phyloP scores from a whole-genome alignment of 1,284 basidiomycete genomes.

The Puccinia coronata region DNA sequence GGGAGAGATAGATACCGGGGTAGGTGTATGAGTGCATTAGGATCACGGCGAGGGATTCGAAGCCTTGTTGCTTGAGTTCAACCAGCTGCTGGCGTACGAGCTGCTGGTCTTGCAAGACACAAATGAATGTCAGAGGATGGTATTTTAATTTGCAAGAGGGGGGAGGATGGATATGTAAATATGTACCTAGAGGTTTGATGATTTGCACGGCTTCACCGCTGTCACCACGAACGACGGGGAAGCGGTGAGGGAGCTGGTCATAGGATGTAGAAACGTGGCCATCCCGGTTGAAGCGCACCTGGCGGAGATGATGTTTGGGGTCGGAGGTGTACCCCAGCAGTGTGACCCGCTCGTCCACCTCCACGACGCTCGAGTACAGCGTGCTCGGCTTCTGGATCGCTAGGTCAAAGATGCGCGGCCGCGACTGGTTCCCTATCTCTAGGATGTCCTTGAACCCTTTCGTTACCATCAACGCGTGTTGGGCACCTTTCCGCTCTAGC shows the following conservation, averaged over 20 bases:
- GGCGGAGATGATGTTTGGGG: slow-evolving; percentile 73
- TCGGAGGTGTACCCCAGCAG: slow-evolving; percentile 90
- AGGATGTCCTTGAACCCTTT: slow-evolving; percentile 84
- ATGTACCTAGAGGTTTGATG: slow-evolving; percentile 70
- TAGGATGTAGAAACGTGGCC: slow-evolving; percentile 72
- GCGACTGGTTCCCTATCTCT: slow-evolving; percentile 86
- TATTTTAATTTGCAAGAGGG: slow-evolving; percentile 61
- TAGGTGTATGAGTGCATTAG: slow-evolving; percentile 90
- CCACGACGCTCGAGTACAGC: slow-evolving; percentile 77
- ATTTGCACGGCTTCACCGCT: slow-evolving; percentile 90
- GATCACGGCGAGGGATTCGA: slow-evolving; percentile 80
- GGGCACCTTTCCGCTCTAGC: slow-evolving; percentile 87
- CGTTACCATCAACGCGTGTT: slow-evolving; percentile 87
- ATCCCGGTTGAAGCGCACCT: slow-evolving; percentile 71
- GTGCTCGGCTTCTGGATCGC: slow-evolving; percentile 68
- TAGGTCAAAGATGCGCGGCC: slow-evolving; percentile 67
- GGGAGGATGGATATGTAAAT: slow-evolving; percentile 58
- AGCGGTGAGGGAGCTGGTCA: slow-evolving; percentile 63
- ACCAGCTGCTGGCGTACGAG: slow-evolving; percentile 65
- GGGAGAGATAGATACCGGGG: slow-evolving; percentile 61
- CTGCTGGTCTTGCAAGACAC: slow-evolving; percentile 52
- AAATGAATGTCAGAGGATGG: slow-evolving; percentile 52
- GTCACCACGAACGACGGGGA: slow-evolving; percentile 74
- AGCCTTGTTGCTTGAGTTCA: slow-evolving; percentile 72
- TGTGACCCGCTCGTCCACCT: slow-evolving; percentile 92